Evolutionary conservation across 106 monocot genomes (phyloP), one percentile per base, ranked within the genome.

Genomic region (Vanilla planifolia): DNA sequence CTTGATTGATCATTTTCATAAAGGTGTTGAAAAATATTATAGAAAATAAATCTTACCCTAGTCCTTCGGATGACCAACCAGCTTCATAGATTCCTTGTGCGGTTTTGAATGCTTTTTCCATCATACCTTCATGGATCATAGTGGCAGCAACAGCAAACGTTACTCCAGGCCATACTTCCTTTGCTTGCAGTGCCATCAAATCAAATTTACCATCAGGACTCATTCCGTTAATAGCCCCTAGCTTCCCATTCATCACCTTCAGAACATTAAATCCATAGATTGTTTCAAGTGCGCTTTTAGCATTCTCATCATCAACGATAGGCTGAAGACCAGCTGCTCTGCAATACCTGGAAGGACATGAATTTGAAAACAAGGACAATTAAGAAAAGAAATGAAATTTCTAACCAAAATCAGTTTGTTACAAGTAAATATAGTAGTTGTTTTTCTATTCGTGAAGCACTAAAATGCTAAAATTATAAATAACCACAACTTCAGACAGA

Each of bases 91-190:
- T 37, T 0, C 89, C 89, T 50, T 81, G 32, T 33, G 89, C 84
- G 14, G 84, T 89, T 69, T 69, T 78, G 51, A 89, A 89, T 42
- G 50, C 83, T 27, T 48, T 36, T 20, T 89, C 75, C 16, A 46
- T 25, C 89, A 84, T 84, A 42, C 84, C 89, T 73, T 89, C 78
- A 57, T 80, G 89, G 33, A 89, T 89, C 89, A 89, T 89, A 33
- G 71, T 25, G 13, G 89, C 89, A 25, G 84, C 74, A 58, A 84
- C 55, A 26, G 75, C 64, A 62, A 72, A 89, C 42, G 89, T 89
- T 21, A 78, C 73, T 23, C 89, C 89, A 10, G 80, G 1, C 89
- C 89, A 89, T 60, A 89, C 43, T 57, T 89, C 89, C 44, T 65
- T 74, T 8, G 80, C 71, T 20, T 89, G 84, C 62, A 89, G 56